Conservation (phyloP, 192 early-diverging fungal species). For the Diversispora eburnea region DNA sequence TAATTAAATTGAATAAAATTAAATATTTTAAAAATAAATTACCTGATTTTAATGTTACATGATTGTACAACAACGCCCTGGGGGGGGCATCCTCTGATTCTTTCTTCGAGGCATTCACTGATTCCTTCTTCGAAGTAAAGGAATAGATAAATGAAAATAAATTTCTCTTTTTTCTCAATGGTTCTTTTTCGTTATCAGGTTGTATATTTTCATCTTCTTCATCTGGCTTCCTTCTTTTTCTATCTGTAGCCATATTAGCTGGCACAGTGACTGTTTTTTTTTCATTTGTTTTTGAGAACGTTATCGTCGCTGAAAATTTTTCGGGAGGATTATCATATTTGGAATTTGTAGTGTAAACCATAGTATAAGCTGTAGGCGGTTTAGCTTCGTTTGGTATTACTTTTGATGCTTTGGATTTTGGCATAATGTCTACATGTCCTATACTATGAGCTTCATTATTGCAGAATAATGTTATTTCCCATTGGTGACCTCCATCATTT, state of each 20-base stretch:
- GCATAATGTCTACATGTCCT: slow-evolving; percentile 10
- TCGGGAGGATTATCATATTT: slow-evolving; percentile 16
- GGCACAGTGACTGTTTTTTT: slow-evolving; percentile 22
- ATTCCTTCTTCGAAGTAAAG: too few relatives aligned
- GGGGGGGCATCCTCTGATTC: too few relatives aligned
- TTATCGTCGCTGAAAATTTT: slow-evolving; percentile 15
- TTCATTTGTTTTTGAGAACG: background rate
- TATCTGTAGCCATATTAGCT: slow-evolving; percentile 27
- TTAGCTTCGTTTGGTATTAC: slow-evolving; percentile 28
- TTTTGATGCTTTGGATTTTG: slow-evolving; percentile 11
- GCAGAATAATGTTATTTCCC: slow-evolving; percentile 29
- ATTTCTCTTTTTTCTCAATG: too few relatives aligned
- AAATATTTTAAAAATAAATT: too few relatives aligned
- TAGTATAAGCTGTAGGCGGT: slow-evolving; percentile 26
- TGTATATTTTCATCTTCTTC: background rate
- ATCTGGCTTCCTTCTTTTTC: slow-evolving; percentile 24
- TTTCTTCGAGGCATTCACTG: too few relatives aligned
- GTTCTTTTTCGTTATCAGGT: background rate
- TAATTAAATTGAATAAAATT: too few relatives aligned
- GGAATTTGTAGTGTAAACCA: slow-evolving; percentile 13
- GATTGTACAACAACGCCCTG: too few relatives aligned
- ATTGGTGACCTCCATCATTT: slow-evolving; percentile 16
- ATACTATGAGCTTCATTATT: slow-evolving; percentile 23
- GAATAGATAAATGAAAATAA: too few relatives aligned
- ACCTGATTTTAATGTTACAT: too few relatives aligned